These are phyloP conservation scores for Neoscytalidium dimidiatum DNA, from an alignment of 2,329 filamentous ascomycete species.

Conservation along the genomic window DNA sequence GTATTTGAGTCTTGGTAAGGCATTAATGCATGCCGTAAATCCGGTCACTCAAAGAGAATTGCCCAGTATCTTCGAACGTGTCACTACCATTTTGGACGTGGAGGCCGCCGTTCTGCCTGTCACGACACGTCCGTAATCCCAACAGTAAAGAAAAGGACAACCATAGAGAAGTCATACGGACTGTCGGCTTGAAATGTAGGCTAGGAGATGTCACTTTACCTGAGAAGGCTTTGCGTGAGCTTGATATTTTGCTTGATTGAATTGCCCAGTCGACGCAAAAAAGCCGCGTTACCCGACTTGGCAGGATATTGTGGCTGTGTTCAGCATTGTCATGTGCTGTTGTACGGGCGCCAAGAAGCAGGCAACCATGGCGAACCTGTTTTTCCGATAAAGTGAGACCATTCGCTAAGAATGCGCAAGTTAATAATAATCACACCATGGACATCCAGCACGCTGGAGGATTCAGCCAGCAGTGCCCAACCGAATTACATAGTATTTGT, in stretches of 20 bases:
- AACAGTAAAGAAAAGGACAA: too few species aligned
- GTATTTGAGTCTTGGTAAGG: background rate
- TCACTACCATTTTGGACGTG: background rate
- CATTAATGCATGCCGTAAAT: background rate
- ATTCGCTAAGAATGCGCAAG: background rate
- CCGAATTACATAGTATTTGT: background rate
- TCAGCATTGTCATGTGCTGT: background rate
- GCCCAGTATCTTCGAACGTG: background rate
- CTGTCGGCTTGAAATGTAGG: background rate
- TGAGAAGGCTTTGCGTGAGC: background rate
- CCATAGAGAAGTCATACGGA: background rate
- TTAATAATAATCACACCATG: background rate
- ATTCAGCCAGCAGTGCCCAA: background rate
- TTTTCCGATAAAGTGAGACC: background rate
- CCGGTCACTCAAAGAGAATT: background rate
- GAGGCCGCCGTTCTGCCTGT: background rate
- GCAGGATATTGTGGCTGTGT: background rate
- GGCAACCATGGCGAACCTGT: background rate
- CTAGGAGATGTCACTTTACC: background rate
- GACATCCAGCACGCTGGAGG: too few species aligned
- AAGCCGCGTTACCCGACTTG: conserved; percentile 11
- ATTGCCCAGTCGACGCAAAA: background rate
- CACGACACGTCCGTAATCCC: too few species aligned
- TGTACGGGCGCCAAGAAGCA: background rate
- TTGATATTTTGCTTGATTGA: background rate